Conservation (phyloP, 1,284 basidiomycete genomes). For the Ustilago xerochloae region DNA sequence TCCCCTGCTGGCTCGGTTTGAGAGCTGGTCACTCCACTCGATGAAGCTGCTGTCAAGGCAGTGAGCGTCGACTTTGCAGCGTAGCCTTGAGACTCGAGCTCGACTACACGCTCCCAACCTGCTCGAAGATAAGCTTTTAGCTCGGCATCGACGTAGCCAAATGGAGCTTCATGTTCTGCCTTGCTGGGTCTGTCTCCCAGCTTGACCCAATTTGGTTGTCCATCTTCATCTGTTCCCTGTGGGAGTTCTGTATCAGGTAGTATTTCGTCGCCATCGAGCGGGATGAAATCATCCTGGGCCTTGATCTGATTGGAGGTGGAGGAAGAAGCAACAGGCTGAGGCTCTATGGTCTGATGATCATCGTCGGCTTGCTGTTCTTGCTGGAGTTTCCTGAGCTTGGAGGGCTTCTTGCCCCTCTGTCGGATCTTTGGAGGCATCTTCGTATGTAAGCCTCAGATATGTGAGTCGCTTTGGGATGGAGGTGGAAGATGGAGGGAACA, state of each 20-base stretch:
- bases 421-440: conserved; percentile 41
- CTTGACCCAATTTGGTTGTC: conserved; percentile 37
- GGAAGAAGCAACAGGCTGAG: conserved; percentile 15
- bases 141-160: conserved; percentile 61
- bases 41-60: conserved; percentile 6
- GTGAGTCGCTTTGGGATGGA: not conserved
- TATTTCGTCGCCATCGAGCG: conserved; percentile 14
- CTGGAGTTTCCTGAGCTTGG: conserved; percentile 37
- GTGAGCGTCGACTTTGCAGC: conserved; percentile 30
- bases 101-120: conserved; percentile 37
- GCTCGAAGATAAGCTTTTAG: conserved; percentile 59
- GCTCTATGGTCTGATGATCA: too few relatives aligned
- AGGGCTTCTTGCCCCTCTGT: conserved; percentile 53
- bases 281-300: conserved; percentile 29
- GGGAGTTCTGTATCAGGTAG: not conserved
- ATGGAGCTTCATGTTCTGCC: conserved; percentile 54
- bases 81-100: conserved; percentile 39
- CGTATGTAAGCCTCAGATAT: not conserved
- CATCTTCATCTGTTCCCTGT: conserved; percentile 9
- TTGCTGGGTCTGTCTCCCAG: conserved; percentile 34
- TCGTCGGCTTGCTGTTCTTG: conserved; percentile 20
- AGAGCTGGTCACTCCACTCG: not conserved
- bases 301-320: conserved; percentile 23
- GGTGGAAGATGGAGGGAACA: not conserved
- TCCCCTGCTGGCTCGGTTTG: conserved; percentile 11